Conservation (phyloP, 495 filamentous ascomycete species). For the Penicillium pancosmium region DNA sequence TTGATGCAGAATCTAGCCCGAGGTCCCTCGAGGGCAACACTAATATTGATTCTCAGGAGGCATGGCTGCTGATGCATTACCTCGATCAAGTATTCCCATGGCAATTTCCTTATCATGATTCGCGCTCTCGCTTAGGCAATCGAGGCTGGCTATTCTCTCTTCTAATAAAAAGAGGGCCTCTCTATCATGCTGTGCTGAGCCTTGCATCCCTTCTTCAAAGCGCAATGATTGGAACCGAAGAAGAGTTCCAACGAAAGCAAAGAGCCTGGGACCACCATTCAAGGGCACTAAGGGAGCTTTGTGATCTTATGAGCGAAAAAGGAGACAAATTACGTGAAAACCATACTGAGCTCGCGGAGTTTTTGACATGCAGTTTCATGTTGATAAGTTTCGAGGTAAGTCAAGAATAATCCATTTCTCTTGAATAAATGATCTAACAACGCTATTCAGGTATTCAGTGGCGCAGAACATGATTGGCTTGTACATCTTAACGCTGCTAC, state of each 20-base stretch:
- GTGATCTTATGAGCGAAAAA: constrained; percentile 13
- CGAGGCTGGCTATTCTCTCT: constrained; percentile 11
- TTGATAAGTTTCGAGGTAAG: constrained; percentile 13
- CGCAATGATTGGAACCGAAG: constrained; percentile 5
- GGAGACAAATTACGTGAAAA: constrained; percentile 9
- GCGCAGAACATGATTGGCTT: constrained; percentile 13
- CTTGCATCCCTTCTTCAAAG: constrained; percentile 10
- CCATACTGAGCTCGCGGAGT: constrained; percentile 8
- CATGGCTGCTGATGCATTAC: constrained; percentile 21
- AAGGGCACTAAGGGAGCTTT: constrained; percentile 5
- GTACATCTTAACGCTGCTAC: constrained; percentile 10
- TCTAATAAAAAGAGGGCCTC: constrained; percentile 10
- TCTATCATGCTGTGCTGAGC: constrained; percentile 9
- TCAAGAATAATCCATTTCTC: background rate
- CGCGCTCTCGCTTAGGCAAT: constrained; percentile 7
- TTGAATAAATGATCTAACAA: background rate
- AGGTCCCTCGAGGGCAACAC: background rate
- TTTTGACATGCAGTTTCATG: constrained; percentile 15
- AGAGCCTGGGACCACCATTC: constrained; percentile 10
- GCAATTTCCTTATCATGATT: constrained; percentile 10
- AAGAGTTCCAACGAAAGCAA: constrained; percentile 10
- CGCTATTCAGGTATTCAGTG: constrained; percentile 3
- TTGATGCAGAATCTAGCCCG: background rate
- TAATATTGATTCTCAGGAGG: constrained; percentile 14
- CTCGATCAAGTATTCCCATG: constrained; percentile 20